A percentile compares a stretch with the other conserved stretches of the same genome.
phyloP scores from a whole-genome alignment of 495 filamentous ascomycete species.

The Entonaema liquescens region DNA sequence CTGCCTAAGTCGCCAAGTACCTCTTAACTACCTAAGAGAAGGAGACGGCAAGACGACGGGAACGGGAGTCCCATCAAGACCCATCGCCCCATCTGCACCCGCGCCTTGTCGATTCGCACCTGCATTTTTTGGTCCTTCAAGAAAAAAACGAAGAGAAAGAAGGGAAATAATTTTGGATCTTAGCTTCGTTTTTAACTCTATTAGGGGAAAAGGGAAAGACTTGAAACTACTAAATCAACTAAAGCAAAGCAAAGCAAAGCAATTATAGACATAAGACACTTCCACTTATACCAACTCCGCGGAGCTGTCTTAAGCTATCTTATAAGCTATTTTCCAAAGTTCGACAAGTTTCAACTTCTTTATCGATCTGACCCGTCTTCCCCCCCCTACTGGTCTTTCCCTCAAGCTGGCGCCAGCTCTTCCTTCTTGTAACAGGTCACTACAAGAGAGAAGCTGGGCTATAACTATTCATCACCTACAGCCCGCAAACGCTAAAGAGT shows the following conservation, averaged over 20 bases:
- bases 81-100: slow-evolving; percentile 41
- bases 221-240: background rate
- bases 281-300: background rate
- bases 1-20: background rate
- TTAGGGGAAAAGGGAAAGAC: background rate
- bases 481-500: slow-evolving; percentile 25
- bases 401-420: background rate
- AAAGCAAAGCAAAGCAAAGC: background rate
- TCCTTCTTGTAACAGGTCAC: slow-evolving; percentile 4
- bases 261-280: background rate
- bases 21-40: background rate
- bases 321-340: background rate
- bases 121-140: slow-evolving; percentile 16
- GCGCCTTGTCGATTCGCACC: slow-evolving; percentile 29
- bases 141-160: background rate
- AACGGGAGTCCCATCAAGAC: slow-evolving; percentile 39
- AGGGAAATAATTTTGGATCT: slow-evolving; percentile 10
- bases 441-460: slow-evolving; percentile 10
- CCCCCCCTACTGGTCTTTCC: background rate
- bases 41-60: slow-evolving; percentile 38
- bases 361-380: slow-evolving; percentile 2
- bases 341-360: slow-evolving; percentile 7
- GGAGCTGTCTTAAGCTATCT: background rate
- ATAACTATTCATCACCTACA: slow-evolving; percentile 22
- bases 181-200: slow-evolving; percentile 11